A percentile compares a stretch with the other conserved stretches of the same genome.
Conservation (phyloP, 2,329 filamentous ascomycete genomes). For the Aspergillus transmontanensis region DNA sequence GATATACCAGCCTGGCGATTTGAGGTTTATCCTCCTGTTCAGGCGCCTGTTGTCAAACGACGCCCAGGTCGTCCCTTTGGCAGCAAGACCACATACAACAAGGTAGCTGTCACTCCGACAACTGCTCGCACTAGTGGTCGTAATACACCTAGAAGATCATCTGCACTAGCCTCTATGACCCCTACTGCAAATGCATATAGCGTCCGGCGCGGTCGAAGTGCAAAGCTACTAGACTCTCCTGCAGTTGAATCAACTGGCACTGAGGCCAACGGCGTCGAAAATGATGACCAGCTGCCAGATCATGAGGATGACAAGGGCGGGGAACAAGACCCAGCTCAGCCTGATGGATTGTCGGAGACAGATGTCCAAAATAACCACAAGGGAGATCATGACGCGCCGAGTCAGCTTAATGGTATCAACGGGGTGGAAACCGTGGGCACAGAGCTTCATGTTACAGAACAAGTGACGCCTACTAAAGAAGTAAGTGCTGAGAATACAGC, state of each 20-base stretch:
- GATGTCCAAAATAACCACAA: conserved; percentile 24
- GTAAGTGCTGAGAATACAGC: conserved; percentile 15
- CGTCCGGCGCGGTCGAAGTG: conserved; percentile 41
- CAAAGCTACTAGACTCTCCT: conserved; percentile 33
- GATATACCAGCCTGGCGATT: conserved; percentile 46
- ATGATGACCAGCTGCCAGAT: conserved; percentile 15
- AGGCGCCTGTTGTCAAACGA: conserved; percentile 37
- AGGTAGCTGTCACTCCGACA: conserved; percentile 34
- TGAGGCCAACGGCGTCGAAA: conserved; percentile 29
- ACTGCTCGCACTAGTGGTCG: conserved; percentile 38
- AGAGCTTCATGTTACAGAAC: conserved; percentile 8
- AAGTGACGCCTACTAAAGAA: conserved; percentile 18
- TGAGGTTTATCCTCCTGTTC: conserved; percentile 46
- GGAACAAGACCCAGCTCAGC: conserved; percentile 5
- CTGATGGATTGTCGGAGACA: conserved; percentile 9
- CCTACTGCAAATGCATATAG: conserved; percentile 31
- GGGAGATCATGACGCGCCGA: conserved; percentile 27
- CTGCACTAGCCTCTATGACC: conserved; percentile 31
- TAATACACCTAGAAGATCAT: conserved; percentile 38
- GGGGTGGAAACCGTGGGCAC: conserved; percentile 6
- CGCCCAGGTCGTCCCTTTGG: conserved; percentile 43
- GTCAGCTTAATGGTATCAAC: conserved; percentile 16
- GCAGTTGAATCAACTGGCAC: conserved; percentile 26
- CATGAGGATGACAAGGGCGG: conserved; percentile 10
- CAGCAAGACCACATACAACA: conserved; percentile 30